Percentiles rank a stretch among this genome's conserved stretches.
phyloP scores from a whole-genome alignment of 805 yeast genomes.

The Candida manassasensis region DNA sequence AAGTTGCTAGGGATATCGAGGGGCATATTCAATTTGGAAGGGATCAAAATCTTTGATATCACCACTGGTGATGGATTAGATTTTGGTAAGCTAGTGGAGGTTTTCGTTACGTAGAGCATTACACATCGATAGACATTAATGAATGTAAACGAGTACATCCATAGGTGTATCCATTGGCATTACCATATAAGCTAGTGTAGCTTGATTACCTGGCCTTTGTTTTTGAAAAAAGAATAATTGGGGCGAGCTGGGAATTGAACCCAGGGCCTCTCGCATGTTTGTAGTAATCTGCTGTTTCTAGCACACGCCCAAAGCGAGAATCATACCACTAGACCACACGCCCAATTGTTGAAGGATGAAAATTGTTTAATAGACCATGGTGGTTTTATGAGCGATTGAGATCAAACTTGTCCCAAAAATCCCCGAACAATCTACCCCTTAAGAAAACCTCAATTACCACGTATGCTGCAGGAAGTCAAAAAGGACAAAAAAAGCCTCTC shows the following conservation, averaged over 20 bases:
- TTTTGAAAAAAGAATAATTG: too few species aligned
- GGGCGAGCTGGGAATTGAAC: slow-evolving; percentile 54
- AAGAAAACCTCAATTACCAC: too few species aligned
- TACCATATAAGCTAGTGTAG: slow-evolving; percentile 1
- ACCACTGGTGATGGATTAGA: slow-evolving; percentile 63
- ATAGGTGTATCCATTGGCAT: too few species aligned
- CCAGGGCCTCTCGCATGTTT: slow-evolving; percentile 54
- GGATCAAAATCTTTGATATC: slow-evolving; percentile 61
- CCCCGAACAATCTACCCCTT: too few species aligned
- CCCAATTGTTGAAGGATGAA: slow-evolving; percentile 12
- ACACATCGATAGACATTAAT: too few species aligned
- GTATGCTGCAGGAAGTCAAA: too few species aligned
- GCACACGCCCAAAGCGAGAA: slow-evolving; percentile 26
- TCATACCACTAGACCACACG: slow-evolving; percentile 31
- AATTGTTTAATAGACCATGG: background rate
- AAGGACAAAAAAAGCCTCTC: too few species aligned
- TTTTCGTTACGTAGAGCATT: slow-evolving; percentile 44
- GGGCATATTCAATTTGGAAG: slow-evolving; percentile 63
- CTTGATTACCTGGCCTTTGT: too few species aligned
- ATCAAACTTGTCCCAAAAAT: too few species aligned
- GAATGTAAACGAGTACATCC: background rate
- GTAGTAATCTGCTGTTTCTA: slow-evolving; percentile 1
- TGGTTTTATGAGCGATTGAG: background rate
- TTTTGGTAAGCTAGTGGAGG: slow-evolving; percentile 66
- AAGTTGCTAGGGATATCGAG: slow-evolving; percentile 55